These are phyloP conservation scores for Wickerhamomyces silvicola DNA, from an alignment of 805 yeast genomes.

Conservation along the genomic window DNA sequence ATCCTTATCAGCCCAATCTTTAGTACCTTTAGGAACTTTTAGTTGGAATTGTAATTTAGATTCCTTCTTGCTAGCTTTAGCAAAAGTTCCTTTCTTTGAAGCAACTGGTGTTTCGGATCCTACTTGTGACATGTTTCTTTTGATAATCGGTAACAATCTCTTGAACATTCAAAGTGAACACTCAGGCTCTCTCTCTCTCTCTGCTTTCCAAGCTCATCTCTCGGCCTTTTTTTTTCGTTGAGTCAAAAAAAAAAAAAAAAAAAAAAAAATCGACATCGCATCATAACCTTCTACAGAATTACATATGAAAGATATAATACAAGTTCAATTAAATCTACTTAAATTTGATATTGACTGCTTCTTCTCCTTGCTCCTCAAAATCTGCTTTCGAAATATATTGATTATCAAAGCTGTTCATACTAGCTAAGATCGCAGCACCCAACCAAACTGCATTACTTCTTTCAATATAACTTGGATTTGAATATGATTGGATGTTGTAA, in stretches of 20 bases:
- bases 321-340: slow-evolving; percentile 24
- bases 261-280: too few relatives aligned
- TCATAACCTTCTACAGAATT: too few relatives aligned
- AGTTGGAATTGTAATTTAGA: slow-evolving; percentile 61
- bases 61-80: slow-evolving; percentile 23
- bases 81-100: too few relatives aligned
- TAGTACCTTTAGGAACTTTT: slow-evolving; percentile 95
- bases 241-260: background rate
- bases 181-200: background rate
- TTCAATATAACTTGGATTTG: slow-evolving; percentile 59
- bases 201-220: background rate
- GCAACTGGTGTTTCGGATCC: slow-evolving; percentile 1
- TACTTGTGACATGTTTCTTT: slow-evolving; percentile 2
- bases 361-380: slow-evolving; percentile 64
- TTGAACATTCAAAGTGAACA: slow-evolving; percentile 3
- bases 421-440: slow-evolving; percentile 72
- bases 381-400: slow-evolving; percentile 69
- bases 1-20: slow-evolving; percentile 98
- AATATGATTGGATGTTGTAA: slow-evolving; percentile 47
- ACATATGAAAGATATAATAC: too few relatives aligned
- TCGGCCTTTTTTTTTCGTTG: background rate
- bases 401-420: slow-evolving; percentile 77
- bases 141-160: slow-evolving; percentile 1
- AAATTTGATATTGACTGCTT: slow-evolving; percentile 36
- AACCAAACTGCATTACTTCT: slow-evolving; percentile 69